Percentiles rank a stretch among this genome's conserved stretches.
Evolutionary conservation across 2,329 filamentous ascomycete genomes (phyloP).

Genomic region (Trichoderma simmonsii): DNA sequence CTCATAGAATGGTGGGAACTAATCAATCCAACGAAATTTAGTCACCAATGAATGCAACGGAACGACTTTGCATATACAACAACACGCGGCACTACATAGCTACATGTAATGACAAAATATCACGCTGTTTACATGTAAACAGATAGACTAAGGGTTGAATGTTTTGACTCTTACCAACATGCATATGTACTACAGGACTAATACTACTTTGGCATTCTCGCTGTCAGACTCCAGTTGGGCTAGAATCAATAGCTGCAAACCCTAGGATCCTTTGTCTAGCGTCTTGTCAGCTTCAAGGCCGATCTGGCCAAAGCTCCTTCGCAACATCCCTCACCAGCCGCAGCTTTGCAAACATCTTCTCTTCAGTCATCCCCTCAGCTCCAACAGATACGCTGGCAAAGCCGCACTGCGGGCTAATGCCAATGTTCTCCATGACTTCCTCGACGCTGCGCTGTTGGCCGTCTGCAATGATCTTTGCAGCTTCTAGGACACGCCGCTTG

Average conservation of each 20-base stretch:
- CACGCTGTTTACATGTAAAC: background rate
- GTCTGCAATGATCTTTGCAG: slow-evolving; percentile 63
- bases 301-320: slow-evolving; percentile 57
- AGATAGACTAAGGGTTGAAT: background rate
- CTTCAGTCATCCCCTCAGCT: slow-evolving; percentile 59
- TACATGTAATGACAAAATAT: background rate
- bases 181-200: background rate
- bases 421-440: slow-evolving; percentile 61
- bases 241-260: background rate
- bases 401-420: slow-evolving; percentile 67
- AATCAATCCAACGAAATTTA: background rate
- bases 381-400: slow-evolving; percentile 68
- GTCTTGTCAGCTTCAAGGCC: background rate
- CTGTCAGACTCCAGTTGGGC: background rate
- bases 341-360: slow-evolving; percentile 70
- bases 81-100: background rate
- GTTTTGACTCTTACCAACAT: background rate
- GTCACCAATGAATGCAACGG: background rate
- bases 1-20: background rate
- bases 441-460: slow-evolving; percentile 60
- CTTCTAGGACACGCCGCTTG: slow-evolving; percentile 52
- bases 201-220: background rate
- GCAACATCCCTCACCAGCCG: slow-evolving; percentile 65
- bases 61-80: background rate
- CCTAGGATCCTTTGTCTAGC: background rate